phyloP scores from a whole-genome alignment of 139 green algal genomes.

The Chlamydomonas sphaeroides region DNA sequence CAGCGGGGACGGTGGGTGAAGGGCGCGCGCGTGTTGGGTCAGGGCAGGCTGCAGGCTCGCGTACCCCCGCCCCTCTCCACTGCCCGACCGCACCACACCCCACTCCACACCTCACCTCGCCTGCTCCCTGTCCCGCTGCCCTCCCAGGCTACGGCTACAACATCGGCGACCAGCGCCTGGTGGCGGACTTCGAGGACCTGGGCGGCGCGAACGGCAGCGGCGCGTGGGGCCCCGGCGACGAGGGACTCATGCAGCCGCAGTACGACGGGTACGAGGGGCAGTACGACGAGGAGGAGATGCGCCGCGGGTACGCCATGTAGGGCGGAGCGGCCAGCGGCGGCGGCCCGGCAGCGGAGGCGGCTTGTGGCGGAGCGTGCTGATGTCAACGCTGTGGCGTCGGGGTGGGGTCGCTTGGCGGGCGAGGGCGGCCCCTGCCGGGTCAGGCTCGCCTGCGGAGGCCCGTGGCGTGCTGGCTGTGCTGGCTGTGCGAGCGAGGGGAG shows the following conservation, averaged over 20 bases:
- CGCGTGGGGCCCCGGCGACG: conserved; percentile 24
- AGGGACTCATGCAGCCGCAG: conserved; percentile 16
- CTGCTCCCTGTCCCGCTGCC: too few species aligned
- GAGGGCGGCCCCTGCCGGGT: too few species aligned
- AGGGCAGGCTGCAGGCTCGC: too few species aligned
- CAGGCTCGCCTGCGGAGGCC: too few species aligned
- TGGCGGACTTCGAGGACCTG: conserved; percentile 56
- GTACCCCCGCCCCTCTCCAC: too few species aligned
- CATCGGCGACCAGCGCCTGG: conserved; percentile 55
- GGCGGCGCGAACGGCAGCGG: not conserved
- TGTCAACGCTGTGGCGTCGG: too few species aligned
- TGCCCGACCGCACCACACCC: not conserved
- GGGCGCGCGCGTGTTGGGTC: too few species aligned
- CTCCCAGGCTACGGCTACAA: conserved; percentile 48
- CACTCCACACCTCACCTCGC: not conserved
- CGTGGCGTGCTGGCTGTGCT: too few species aligned
- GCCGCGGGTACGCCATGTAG: conserved; percentile 35
- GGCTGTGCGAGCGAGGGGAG: too few species aligned
- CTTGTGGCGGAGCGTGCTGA: too few species aligned
- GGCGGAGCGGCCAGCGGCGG: not conserved
- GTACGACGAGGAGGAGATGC: conserved; percentile 54
- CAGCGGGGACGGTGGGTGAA: conserved; percentile 23
- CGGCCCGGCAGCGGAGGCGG: not conserved
- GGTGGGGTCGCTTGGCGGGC: too few species aligned
- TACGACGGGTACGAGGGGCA: conserved; percentile 37